phyloP scores from a whole-genome alignment of 1,284 basidiomycete species.

The Cutaneotrichosporon cavernicola region DNA sequence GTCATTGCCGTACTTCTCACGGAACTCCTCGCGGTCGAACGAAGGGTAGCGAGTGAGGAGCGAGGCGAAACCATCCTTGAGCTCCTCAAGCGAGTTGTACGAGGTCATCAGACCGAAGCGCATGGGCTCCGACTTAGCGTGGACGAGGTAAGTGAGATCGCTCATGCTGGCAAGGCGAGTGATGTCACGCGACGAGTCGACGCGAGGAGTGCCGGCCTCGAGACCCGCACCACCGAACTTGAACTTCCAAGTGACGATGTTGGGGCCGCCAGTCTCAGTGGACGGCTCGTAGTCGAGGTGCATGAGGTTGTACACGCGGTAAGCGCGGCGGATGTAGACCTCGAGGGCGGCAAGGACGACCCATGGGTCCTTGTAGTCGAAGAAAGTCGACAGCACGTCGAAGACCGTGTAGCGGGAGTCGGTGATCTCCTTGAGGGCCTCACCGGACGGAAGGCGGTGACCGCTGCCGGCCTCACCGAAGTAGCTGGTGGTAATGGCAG shows the following conservation, averaged over 20 bases:
- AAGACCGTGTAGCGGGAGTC: constrained; percentile 97
- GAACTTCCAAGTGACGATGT: constrained; percentile 87
- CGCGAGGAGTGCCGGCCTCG: constrained; percentile 78
- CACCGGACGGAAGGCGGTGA: constrained; percentile 71
- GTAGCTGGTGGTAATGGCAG: constrained; percentile 78
- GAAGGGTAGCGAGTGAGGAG: constrained; percentile 61
- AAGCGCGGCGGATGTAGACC: constrained; percentile 87
- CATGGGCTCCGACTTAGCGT: constrained; percentile 74
- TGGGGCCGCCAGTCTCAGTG: constrained; percentile 75
- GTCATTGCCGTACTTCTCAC: constrained; percentile 69
- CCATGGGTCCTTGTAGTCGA: constrained; percentile 79
- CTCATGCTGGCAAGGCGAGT: constrained; percentile 80
- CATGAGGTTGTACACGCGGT: constrained; percentile 89
- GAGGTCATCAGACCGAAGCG: constrained; percentile 86
- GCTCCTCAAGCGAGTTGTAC: constrained; percentile 71
- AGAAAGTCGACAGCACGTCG: constrained; percentile 95
- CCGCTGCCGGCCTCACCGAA: constrained; percentile 80
- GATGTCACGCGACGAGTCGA: constrained; percentile 57
- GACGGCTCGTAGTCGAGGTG: constrained; percentile 93
- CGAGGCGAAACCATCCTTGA: constrained; percentile 69
- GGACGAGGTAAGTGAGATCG: constrained; percentile 87
- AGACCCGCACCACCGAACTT: constrained; percentile 76
- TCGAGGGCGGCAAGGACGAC: constrained; percentile 89
- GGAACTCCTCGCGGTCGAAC: constrained; percentile 70
- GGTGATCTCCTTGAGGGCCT: constrained; percentile 86